Percentiles rank a stretch among this genome's conserved stretches.
phyloP scores from a whole-genome alignment of 2,329 filamentous ascomycete genomes.

The Alternaria sp. region DNA sequence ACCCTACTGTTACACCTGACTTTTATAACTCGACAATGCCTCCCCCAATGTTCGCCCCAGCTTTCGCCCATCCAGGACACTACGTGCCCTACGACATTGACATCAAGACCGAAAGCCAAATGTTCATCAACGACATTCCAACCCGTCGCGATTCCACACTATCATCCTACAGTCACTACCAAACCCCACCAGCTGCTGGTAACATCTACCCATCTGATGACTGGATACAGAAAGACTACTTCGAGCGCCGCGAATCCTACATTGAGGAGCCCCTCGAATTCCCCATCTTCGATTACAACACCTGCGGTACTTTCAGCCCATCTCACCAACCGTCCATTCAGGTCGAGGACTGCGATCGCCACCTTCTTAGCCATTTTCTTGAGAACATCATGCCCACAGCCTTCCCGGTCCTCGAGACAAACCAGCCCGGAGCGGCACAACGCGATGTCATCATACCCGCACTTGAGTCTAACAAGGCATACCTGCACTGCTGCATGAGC shows the following conservation, averaged over 20 bases:
- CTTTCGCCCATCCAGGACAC: conserved; percentile 63
- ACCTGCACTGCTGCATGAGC: conserved; percentile 94
- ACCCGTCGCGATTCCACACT: conserved; percentile 85
- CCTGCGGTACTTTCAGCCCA: conserved; percentile 68
- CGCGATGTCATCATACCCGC: conserved; percentile 86
- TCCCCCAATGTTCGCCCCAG: conserved; percentile 54
- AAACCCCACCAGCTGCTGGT: conserved; percentile 76
- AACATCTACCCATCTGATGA: conserved; percentile 72
- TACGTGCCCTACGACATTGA: conserved; percentile 90
- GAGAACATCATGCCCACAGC: conserved; percentile 85
- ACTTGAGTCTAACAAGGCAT: conserved; percentile 89
- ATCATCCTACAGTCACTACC: conserved; percentile 92
- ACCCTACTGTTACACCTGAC: conserved; percentile 65
- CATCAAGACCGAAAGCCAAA: conserved; percentile 93
- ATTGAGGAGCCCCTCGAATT: conserved; percentile 66
- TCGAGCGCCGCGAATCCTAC: conserved; percentile 73
- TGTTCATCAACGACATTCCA: conserved; percentile 90
- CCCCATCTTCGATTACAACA: conserved; percentile 83
- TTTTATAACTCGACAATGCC: conserved; percentile 69
- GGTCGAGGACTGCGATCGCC: conserved; percentile 86
- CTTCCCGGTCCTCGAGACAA: conserved; percentile 90
- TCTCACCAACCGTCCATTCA: conserved; percentile 77
- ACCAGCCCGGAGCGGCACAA: conserved; percentile 82
- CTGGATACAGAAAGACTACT: conserved; percentile 77
- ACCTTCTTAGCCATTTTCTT: conserved; percentile 89